phyloP scores from a whole-genome alignment of 2,329 filamentous ascomycete species.

The Pseudovirgaria hyperparasitica region DNA sequence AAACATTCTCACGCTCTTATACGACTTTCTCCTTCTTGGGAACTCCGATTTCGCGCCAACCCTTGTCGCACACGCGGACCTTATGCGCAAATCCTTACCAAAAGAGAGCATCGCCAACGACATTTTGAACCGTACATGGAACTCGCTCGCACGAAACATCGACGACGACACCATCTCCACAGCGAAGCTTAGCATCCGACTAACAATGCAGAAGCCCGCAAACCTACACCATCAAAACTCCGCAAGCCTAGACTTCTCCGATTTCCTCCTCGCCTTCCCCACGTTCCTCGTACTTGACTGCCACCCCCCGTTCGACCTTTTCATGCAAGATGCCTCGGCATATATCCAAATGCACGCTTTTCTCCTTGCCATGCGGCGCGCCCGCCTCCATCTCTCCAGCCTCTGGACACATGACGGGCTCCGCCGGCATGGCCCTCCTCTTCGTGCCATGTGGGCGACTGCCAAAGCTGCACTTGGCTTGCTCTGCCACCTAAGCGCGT shows the following conservation, averaged over 20 bases:
- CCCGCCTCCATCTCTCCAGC: slow-evolving; percentile 71
- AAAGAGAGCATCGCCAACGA: slow-evolving; percentile 80
- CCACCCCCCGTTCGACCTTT: slow-evolving; percentile 71
- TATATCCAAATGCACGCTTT: slow-evolving; percentile 86
- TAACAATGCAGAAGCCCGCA: too few relatives aligned
- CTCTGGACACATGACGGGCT: slow-evolving; percentile 78
- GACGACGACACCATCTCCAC: slow-evolving; percentile 54
- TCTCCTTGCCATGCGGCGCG: slow-evolving; percentile 70
- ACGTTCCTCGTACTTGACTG: slow-evolving; percentile 60
- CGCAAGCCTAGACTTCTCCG: slow-evolving; percentile 52
- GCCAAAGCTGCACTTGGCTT: slow-evolving; percentile 81
- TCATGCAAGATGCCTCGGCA: slow-evolving; percentile 67
- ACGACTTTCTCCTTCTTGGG: slow-evolving; percentile 78
- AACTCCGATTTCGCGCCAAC: slow-evolving; percentile 86
- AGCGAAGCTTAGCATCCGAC: slow-evolving; percentile 21
- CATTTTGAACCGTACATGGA: slow-evolving; percentile 66
- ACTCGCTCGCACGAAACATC: slow-evolving; percentile 69
- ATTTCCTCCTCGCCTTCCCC: slow-evolving; percentile 69
- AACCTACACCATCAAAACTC: too few relatives aligned
- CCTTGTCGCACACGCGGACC: slow-evolving; percentile 73
- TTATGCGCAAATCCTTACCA: slow-evolving; percentile 58
- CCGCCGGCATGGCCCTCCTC: slow-evolving; percentile 54
- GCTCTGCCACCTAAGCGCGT: slow-evolving; percentile 73
- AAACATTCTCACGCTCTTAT: slow-evolving; percentile 62
- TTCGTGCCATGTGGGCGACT: slow-evolving; percentile 83